Percentiles rank a stretch among this genome's conserved stretches.
phyloP scores from a whole-genome alignment of 1,284 basidiomycete species.

The Microbotryomycetes sp. region DNA sequence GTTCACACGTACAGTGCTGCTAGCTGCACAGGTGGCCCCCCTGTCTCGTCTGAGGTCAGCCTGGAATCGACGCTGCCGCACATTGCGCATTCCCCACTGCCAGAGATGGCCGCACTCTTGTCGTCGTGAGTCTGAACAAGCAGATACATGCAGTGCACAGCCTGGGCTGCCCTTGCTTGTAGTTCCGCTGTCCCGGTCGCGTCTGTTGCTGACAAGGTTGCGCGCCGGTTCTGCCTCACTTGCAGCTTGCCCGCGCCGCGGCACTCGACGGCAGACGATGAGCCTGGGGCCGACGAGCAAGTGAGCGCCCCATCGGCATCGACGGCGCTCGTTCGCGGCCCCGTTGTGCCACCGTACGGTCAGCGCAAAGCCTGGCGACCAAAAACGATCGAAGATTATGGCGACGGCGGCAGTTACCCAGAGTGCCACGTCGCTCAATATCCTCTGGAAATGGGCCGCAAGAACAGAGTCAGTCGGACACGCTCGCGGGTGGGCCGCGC shows the following conservation, averaged over 20 bases:
- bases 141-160: no score
- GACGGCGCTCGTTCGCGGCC: slow-evolving; percentile 40
- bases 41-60: no score
- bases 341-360: slow-evolving; percentile 67
- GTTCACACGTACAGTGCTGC: no score
- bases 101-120: slow-evolving; percentile 18
- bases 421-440: slow-evolving; percentile 98
- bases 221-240: no score
- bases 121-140: slow-evolving; percentile 1
- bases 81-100: no score
- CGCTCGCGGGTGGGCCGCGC: not conserved
- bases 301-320: slow-evolving; percentile 37
- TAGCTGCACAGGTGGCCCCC: no score
- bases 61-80: no score
- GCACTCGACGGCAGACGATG: slow-evolving; percentile 50
- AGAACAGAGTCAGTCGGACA: slow-evolving; percentile 59
- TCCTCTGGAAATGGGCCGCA: slow-evolving; percentile 88
- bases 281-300: slow-evolving; percentile 58
- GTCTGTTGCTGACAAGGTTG: no score
- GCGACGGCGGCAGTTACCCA: slow-evolving; percentile 89
- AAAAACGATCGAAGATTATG: slow-evolving; percentile 70
- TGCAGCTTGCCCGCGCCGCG: slow-evolving; percentile 56
- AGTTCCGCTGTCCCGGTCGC: no score
- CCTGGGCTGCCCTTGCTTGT: no score
- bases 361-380: slow-evolving; percentile 83